These are phyloP conservation scores for Podospora bellae-mahoneyi DNA, from an alignment of 495 filamentous ascomycete genomes.

Conservation along the genomic window DNA sequence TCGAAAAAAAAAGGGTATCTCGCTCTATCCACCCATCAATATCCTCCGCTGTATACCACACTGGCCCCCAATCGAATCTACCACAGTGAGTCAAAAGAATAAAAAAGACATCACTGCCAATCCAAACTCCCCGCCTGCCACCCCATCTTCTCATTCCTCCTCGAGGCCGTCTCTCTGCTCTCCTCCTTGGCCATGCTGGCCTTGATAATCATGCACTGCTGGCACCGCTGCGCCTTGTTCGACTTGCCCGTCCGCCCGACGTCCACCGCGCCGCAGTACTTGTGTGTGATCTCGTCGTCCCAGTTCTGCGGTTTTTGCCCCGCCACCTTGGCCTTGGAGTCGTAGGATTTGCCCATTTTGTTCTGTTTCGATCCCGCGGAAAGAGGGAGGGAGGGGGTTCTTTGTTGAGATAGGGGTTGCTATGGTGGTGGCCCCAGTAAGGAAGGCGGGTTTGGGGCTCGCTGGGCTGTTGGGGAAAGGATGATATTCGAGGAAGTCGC, in stretches of 20 bases:
- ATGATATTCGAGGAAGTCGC: no score
- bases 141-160: conserved; percentile 28
- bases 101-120: neutral
- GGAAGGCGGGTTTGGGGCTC: no score
- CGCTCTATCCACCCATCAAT: neutral
- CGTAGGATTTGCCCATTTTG: conserved; percentile 28
- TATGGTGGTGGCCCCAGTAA: no score
- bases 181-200: conserved; percentile 17
- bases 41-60: neutral
- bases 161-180: conserved; percentile 11
- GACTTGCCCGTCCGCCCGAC: conserved; percentile 22
- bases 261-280: conserved; percentile 32
- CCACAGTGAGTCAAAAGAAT: neutral
- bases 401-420: no score
- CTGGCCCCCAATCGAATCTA: neutral
- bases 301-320: conserved; percentile 24
- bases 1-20: neutral
- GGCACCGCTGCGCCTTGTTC: conserved; percentile 34
- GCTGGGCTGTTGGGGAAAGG: no score
- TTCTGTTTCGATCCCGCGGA: neutral
- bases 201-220: conserved; percentile 29
- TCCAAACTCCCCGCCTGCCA: conserved; percentile 15
- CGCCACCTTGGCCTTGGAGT: conserved; percentile 20
- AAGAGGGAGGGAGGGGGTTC: no score
- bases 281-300: conserved; percentile 26